phyloP scores from a whole-genome alignment of 805 yeast species.

The Cyberlindnera petersonii region DNA sequence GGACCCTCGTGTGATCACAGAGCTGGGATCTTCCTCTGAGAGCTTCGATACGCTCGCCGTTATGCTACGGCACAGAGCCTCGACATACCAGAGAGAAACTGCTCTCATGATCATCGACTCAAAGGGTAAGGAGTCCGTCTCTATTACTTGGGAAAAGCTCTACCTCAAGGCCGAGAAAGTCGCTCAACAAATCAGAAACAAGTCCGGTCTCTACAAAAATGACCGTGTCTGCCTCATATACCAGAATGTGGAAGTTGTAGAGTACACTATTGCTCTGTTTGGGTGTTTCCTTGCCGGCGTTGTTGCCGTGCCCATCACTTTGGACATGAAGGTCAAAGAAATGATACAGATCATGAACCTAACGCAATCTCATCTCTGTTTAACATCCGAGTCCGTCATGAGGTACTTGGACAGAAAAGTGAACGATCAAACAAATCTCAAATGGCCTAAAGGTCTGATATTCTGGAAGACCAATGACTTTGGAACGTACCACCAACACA shows the following conservation, averaged over 20 bases:
- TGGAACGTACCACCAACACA: slow-evolving; percentile 64
- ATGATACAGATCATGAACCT: slow-evolving; percentile 65
- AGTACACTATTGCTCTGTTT: slow-evolving; percentile 78
- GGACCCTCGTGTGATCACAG: slow-evolving; percentile 51
- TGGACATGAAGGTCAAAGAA: slow-evolving; percentile 64
- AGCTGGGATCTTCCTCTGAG: slow-evolving; percentile 31
- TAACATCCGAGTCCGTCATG: slow-evolving; percentile 76
- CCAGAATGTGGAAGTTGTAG: slow-evolving; percentile 78
- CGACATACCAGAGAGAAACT: slow-evolving; percentile 55
- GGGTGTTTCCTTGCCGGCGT: slow-evolving; percentile 94
- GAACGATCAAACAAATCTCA: slow-evolving; percentile 42
- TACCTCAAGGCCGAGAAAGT: slow-evolving; percentile 80
- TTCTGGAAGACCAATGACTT: slow-evolving; percentile 86
- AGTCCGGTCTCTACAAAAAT: slow-evolving; percentile 67
- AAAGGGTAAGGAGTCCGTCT: slow-evolving; percentile 73
- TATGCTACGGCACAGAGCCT: slow-evolving; percentile 70
- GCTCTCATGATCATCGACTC: slow-evolving; percentile 73
- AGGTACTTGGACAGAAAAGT: slow-evolving; percentile 65
- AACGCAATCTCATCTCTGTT: slow-evolving; percentile 72
- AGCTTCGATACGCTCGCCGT: slow-evolving; percentile 63
- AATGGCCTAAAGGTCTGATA: slow-evolving; percentile 71
- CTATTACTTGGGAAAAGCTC: slow-evolving; percentile 87
- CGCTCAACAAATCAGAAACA: slow-evolving; percentile 76
- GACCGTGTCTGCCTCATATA: slow-evolving; percentile 84
- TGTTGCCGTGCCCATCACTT: slow-evolving; percentile 89